Evolutionary conservation across 2,329 filamentous ascomycete species (phyloP), one percentile per base, ranked within the genome.

Genomic region (Diplocarpon mali): DNA sequence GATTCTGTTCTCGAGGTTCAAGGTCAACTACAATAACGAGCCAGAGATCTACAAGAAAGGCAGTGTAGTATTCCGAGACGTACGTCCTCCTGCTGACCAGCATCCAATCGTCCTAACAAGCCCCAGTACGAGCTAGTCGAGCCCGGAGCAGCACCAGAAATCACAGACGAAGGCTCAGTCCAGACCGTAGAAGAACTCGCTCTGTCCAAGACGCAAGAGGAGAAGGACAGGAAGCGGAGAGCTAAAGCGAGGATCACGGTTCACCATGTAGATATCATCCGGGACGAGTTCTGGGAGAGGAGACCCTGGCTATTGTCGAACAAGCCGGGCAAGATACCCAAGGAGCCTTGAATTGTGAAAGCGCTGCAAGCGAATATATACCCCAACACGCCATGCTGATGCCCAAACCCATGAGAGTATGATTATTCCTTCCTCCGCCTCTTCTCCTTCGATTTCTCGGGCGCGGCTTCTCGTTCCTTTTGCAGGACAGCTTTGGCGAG

Each of bases 21-120:
- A 80, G 2, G 89, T 96, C 61, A 98, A 98, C 66, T 98, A 98
- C 67, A 98, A 98, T 65, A 92, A 95, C 54, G 92, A 98, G 64
- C 78, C 79, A 0, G 87, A 93, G 51, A 88, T 95, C 13, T 95
- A 78, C 64, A 92, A 83, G 63, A 98, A 96, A 63, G 92, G 92
- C 4, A 96, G 86, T 53, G 83, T 95, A 2, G 66, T 96, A 5
- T 92, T 89, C 62, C 76, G 89, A 56, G 84, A 92, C 62, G 61
- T 62, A 53, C 54, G 57, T 43, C 11, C 24, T 10, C 9, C 28
- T 15, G 16, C 34, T 16, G 35, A 9, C 5, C 2, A 10, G 3
- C 16, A 3, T 7, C 4, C 17, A 13, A 31, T n/a, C 9, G 20
- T 14, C 41, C 43, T 45, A 14, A 46, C 43, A 10, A 39, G 15